Base-by-base conservation (phyloP, 495 filamentous ascomycete genomes). In the Xylaria cubensis region DNA sequence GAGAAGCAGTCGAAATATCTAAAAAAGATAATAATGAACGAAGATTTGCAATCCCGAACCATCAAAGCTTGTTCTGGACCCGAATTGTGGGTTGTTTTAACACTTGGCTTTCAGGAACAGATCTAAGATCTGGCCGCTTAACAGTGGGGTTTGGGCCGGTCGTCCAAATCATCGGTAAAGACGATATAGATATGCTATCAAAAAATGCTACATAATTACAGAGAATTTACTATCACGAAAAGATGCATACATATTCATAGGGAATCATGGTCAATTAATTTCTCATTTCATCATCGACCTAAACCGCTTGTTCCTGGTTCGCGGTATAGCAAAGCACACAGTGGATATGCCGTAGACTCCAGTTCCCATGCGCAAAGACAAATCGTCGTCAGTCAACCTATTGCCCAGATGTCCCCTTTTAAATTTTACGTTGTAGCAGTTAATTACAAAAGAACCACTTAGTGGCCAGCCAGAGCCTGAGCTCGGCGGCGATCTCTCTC, bases 401-500 rank as follows among this genome's bases (percentile, higher is more conserved):
- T 74, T 55, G 75, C 71, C 77, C 75, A 67, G 69, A 79, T 74
- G 56, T 73, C 72, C 64, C 74, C 73, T 71, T 76, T 75, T 75
- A 21, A 66, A 63, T 64, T 71, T 73, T 67, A 73, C 70, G 65
- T 68, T 62, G 3, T 55, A 66, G 50, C 10, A 46, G 48, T 34
- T 55, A 26, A 44, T 44, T 44, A 46, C 34, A 65, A 42, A 67
- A 19, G 72, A 70, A 68, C 69, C 59, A 62, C 74, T 84, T 84
- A 86, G 81, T 86, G 88, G 77, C 85, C 84, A 76, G 93, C 90
- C 79, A 94, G 82, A 75, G 91, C 85, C 74, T 89, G 84, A 70
- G 95, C 94, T 81, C 96, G 93, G 80, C 93, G 91, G 83, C 94
- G 94, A 87, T 98, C 95, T 85, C 95, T 90, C 93, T 97, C 95